These are phyloP conservation scores for Ceratobasidium sp. DNA, from an alignment of 1,284 basidiomycete species.

Conservation along the genomic window DNA sequence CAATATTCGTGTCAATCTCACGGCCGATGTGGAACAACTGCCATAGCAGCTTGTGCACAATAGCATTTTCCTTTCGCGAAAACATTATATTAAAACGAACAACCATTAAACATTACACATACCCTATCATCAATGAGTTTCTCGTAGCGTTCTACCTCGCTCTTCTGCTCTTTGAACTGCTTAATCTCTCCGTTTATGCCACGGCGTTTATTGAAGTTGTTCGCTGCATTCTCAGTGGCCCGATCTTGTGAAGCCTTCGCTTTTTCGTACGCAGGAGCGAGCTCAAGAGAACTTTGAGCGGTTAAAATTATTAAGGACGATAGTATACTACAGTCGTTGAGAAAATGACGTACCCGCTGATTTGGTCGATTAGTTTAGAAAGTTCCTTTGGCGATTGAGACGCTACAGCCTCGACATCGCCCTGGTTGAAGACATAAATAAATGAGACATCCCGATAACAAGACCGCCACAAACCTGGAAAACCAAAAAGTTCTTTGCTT, in stretches of 20 bases:
- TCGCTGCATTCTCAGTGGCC: constrained; percentile 92
- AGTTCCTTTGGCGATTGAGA: constrained; percentile 94
- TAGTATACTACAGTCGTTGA: neutral
- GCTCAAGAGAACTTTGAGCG: constrained; percentile 74
- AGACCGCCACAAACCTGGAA: constrained; percentile 69
- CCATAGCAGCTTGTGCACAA: constrained; percentile 86
- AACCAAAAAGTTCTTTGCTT: constrained; percentile 99
- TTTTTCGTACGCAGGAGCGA: constrained; percentile 88
- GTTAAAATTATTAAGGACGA: neutral
- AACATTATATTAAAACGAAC: constrained; percentile 10
- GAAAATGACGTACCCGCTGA: constrained; percentile 69
- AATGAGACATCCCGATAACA: neutral
- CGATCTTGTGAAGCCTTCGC: constrained; percentile 88
- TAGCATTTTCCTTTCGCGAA: constrained; percentile 72
- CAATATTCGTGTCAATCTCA: constrained; percentile 75
- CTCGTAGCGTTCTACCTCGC: constrained; percentile 91
- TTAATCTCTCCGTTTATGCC: constrained; percentile 96
- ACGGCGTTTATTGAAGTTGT: constrained; percentile 92
- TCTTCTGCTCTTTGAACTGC: constrained; percentile 97
- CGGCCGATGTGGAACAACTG: constrained; percentile 91
- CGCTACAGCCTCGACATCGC: constrained; percentile 97
- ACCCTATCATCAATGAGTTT: constrained; percentile 71
- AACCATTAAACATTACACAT: constrained; percentile 57
- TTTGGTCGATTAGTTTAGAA: constrained; percentile 92
- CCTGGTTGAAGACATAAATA: constrained; percentile 53